A percentile compares a stretch with the other conserved stretches of the same genome.
Conservation (phyloP, 2,329 filamentous ascomycete genomes). For the Chrysosporium queenslandicum region DNA sequence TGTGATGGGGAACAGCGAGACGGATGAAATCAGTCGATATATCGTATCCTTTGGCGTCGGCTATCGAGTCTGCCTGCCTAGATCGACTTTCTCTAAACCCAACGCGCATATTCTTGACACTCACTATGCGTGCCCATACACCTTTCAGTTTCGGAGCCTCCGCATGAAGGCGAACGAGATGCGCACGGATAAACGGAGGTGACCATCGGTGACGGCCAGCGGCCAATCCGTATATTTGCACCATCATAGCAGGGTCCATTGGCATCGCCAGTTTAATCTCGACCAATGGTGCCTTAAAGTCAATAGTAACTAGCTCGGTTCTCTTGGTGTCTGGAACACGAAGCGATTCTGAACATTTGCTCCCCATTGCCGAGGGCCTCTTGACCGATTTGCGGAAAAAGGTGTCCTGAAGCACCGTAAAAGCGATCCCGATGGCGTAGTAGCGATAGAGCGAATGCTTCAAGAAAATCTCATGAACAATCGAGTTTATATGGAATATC, state of each 20-base stretch:
- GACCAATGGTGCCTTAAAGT: slow-evolving; percentile 69
- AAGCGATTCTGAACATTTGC: neutral
- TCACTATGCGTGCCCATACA: slow-evolving; percentile 79
- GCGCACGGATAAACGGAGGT: slow-evolving; percentile 66
- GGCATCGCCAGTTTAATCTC: slow-evolving; percentile 87
- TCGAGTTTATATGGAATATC: slow-evolving; percentile 75
- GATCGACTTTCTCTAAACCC: slow-evolving; percentile 69
- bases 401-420: slow-evolving; percentile 61
- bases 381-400: slow-evolving; percentile 34
- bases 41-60: slow-evolving; percentile 75
- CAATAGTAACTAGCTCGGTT: slow-evolving; percentile 64
- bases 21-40: slow-evolving; percentile 76
- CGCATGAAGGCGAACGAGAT: slow-evolving; percentile 73
- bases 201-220: slow-evolving; percentile 80
- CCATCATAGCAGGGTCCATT: slow-evolving; percentile 77
- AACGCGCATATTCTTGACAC: slow-evolving; percentile 67
- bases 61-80: slow-evolving; percentile 52
- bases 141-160: slow-evolving; percentile 72
- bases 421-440: slow-evolving; percentile 76
- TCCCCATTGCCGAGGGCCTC: neutral
- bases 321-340: slow-evolving; percentile 18
- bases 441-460: slow-evolving; percentile 92
- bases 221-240: slow-evolving; percentile 76
- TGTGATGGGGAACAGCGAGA: slow-evolving; percentile 78
- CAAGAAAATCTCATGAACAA: slow-evolving; percentile 65